Evolutionary conservation across 2,329 filamentous ascomycete species (phyloP).

Genomic region (Acrocalymma vagum): DNA sequence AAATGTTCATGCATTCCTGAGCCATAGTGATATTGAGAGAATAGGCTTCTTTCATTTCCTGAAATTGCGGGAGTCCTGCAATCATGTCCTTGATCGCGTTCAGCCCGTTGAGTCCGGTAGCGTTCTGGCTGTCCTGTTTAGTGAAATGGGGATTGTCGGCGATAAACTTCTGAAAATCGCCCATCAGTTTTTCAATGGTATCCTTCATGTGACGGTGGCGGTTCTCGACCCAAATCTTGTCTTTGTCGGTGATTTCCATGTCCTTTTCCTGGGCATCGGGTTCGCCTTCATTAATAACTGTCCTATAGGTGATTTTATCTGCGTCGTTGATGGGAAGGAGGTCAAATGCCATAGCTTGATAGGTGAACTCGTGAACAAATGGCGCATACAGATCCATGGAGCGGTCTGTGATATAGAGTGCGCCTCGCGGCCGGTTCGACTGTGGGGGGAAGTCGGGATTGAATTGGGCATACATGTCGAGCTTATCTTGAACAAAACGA

Average conservation of each 20-base stretch:
- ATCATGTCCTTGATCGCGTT: slow-evolving; percentile 98
- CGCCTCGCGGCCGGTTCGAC: slow-evolving; percentile 79
- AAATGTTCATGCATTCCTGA: slow-evolving; percentile 94
- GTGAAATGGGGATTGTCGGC: slow-evolving; percentile 92
- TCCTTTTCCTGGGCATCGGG: slow-evolving; percentile 81
- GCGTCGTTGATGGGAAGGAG: slow-evolving; percentile 86
- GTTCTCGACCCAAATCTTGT: slow-evolving; percentile 95
- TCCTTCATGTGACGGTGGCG: slow-evolving; percentile 98
- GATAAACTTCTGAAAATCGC: slow-evolving; percentile 91
- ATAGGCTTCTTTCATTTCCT: slow-evolving; percentile 94
- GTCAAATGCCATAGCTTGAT: slow-evolving; percentile 98
- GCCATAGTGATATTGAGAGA: slow-evolving; percentile 96
- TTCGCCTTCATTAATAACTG: slow-evolving; percentile 77
- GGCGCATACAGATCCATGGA: slow-evolving; percentile 93
- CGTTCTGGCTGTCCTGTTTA: slow-evolving; percentile 71
- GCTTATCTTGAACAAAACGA: slow-evolving; percentile 87
- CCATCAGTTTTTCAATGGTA: slow-evolving; percentile 90
- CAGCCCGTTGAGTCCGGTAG: slow-evolving; percentile 82
- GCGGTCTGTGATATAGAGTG: slow-evolving; percentile 87
- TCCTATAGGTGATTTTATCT: slow-evolving; percentile 87
- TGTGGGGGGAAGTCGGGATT: slow-evolving; percentile 85
- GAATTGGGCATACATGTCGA: slow-evolving; percentile 87
- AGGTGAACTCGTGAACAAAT: slow-evolving; percentile 94
- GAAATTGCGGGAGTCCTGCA: slow-evolving; percentile 91
- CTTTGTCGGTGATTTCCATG: slow-evolving; percentile 88